These are phyloP conservation scores for Boletus subcaerulescens DNA, from an alignment of 768 basidiomycete genomes.

Conservation along the genomic window DNA sequence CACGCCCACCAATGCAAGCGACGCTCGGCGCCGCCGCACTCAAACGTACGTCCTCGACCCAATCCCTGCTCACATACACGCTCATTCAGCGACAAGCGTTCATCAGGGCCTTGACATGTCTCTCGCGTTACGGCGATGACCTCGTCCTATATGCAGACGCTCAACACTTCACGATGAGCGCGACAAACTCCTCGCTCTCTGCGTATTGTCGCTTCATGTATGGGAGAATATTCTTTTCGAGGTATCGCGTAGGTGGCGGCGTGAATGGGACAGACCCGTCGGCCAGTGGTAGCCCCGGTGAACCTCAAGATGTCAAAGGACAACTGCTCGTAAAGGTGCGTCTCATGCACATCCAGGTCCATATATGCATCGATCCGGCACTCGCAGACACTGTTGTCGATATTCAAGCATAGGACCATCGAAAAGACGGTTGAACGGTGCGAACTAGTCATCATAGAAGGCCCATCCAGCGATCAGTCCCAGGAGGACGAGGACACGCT, in stretches of 20 bases:
- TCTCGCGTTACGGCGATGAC: constrained; percentile 83
- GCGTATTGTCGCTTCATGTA: constrained; percentile 82
- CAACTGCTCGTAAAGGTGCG: constrained; percentile 69
- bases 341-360: background rate
- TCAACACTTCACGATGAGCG: constrained; percentile 60
- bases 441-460: constrained; percentile 67
- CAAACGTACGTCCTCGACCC: constrained; percentile 36
- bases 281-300: constrained; percentile 16
- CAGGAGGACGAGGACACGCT: constrained; percentile 50
- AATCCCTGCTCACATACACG: constrained; percentile 11
- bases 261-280: constrained; percentile 15
- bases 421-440: constrained; percentile 79
- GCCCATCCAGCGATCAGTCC: constrained; percentile 34
- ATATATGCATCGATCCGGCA: background rate
- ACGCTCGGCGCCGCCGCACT: constrained; percentile 58
- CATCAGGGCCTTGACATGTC: constrained; percentile 68
- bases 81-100: constrained; percentile 51
- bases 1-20: constrained; percentile 53
- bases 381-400: constrained; percentile 61
- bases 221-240: constrained; percentile 64
- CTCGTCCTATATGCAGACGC: constrained; percentile 63
- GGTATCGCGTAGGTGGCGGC: constrained; percentile 45
- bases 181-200: constrained; percentile 77
- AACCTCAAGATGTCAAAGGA: constrained; percentile 52
- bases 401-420: constrained; percentile 68